phyloP scores from a whole-genome alignment of 2,329 filamentous ascomycete species.

The Incumbomyces delicatus region DNA sequence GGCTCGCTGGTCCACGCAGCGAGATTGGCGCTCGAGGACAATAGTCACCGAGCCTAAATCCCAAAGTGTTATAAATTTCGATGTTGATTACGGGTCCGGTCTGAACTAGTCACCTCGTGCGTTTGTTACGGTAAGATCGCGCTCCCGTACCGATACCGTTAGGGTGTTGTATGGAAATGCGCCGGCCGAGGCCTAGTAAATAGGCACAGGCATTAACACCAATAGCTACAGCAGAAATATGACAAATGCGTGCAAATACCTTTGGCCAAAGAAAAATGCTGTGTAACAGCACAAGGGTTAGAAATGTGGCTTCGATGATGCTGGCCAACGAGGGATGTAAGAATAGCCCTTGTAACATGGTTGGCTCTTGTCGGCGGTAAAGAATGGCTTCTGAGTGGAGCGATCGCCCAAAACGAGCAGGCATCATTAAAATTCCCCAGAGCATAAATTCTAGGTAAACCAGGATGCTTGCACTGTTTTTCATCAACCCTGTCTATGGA shows the following conservation, averaged over 20 bases:
- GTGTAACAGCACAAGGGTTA: conserved; percentile 1
- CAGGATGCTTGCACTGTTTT: neutral
- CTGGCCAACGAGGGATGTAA: conserved; percentile 10
- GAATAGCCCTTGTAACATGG: conserved; percentile 6
- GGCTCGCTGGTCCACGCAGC: neutral
- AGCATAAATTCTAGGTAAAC: neutral
- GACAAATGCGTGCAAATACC: neutral
- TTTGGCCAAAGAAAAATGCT: neutral
- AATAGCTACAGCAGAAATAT: conserved; percentile 1
- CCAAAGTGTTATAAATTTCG: neutral
- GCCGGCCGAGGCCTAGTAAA: neutral
- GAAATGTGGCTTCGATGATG: conserved; percentile 1
- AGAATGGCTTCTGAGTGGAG: conserved; percentile 2
- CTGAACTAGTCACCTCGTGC: neutral
- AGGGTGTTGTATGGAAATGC: neutral
- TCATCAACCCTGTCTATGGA: neutral
- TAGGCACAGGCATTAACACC: neutral
- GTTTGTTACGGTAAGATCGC: conserved; percentile 2
- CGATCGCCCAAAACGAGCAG: neutral
- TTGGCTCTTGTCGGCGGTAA: conserved; percentile 8
- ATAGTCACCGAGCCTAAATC: conserved; percentile 5
- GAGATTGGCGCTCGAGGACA: conserved; percentile 6
- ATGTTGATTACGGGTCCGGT: neutral
- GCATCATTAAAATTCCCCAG: neutral
- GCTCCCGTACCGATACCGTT: neutral